Evolutionary conservation across 2,329 filamentous ascomycete species (phyloP), one percentile per base, ranked within the genome.

Genomic region (Xylaria sp.): DNA sequence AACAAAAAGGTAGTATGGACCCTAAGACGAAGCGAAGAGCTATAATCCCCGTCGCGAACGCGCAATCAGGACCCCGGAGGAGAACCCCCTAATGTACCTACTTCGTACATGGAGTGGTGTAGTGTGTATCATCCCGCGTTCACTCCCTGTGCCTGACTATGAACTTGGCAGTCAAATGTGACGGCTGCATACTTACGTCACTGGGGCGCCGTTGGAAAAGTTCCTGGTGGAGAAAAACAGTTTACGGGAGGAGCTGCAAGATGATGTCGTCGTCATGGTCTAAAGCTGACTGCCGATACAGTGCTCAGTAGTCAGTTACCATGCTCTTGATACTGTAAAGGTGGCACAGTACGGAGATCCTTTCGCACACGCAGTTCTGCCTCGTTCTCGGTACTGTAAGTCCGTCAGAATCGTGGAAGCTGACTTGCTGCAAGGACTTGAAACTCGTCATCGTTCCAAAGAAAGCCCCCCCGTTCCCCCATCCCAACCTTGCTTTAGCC

Each of bases 251-350:
- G 15, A 53, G 20, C 54, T 59, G 63, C 63, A 44, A 42, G 54
- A 59, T 65, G 62, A 65, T 65, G 63, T 65, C 63, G 59, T 58
- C 40, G 26, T 20, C 6, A 33, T 28, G 31, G 20, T 38, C 31
- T 7, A 38, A 36, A 38, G 40, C 31, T 20, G 23, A 44, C 33
- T 20, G n/a, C 7, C 7, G 7, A 33, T 33, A 33, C 33, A 33
- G 33, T 33, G 9, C 33, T 2, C 7, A 10, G 33, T 10, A 33
- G 33, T 33, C 9, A 23, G 23, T 23, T 23, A 23, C 23, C 23
- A 33, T 38, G 36, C 10, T 3, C 3, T 38, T 38, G 36, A 2
- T 38, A 56, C 49, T 38, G 53, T 56, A 56, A 4, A 2, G 1
- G 3, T 5, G 9, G 4, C 48, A 49, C 49, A 33, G 49, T 54